A percentile compares a stretch with the other conserved stretches of the same genome.
Evolutionary conservation across 371 early-diverging fungal genomes (phyloP).

Genomic region (Mortierella sp.): DNA sequence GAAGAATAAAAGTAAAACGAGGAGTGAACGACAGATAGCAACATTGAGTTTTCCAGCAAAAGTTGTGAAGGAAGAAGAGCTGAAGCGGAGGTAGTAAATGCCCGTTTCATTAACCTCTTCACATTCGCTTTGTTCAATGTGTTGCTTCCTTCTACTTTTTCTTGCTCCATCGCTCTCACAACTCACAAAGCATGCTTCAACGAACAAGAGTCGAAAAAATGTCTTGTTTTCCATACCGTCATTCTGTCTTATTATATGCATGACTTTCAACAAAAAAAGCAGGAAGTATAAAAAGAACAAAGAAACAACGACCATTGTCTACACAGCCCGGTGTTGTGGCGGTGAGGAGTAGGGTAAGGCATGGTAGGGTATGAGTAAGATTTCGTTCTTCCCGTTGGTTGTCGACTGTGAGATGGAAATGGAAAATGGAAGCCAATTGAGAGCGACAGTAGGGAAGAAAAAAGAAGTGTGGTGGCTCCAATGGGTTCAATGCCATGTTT

Average conservation of each 20-base stretch:
- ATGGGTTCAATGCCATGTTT: not conserved
- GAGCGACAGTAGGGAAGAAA: not conserved
- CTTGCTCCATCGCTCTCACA: not conserved
- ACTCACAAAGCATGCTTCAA: not conserved
- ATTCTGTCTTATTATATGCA: not conserved
- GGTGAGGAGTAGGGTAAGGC: not conserved
- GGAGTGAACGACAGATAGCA: too few species aligned
- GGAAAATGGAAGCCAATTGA: not conserved
- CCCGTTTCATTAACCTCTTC: not conserved
- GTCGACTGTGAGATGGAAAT: not conserved
- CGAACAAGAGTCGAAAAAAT: not conserved
- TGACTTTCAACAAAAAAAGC: not conserved
- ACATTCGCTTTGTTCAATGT: not conserved
- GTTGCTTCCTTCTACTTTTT: not conserved
- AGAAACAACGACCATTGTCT: not conserved
- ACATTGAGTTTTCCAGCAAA: too few species aligned
- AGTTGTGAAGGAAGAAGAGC: not conserved
- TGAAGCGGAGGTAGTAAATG: not conserved
- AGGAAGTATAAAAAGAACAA: not conserved
- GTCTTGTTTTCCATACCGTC: not conserved
- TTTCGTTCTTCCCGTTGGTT: not conserved
- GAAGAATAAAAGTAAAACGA: too few species aligned
- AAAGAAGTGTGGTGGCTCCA: not conserved
- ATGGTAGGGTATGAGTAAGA: not conserved
- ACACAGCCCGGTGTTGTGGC: slow-evolving; percentile 3